Conservation (phyloP, 2,329 filamentous ascomycete species). For the Pyrenochaeta sp. region DNA sequence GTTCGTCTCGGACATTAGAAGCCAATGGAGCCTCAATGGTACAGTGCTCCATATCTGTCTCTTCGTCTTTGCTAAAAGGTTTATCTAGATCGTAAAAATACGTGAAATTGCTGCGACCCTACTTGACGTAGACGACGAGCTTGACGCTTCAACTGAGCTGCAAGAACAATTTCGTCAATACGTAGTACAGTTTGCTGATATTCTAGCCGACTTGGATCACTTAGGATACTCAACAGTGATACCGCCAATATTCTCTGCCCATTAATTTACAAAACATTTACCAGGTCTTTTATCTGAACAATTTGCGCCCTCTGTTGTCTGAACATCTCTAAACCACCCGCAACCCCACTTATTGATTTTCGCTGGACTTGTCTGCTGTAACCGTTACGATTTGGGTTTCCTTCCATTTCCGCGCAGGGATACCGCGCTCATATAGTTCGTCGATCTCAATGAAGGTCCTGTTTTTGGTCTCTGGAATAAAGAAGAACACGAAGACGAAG, state of each 20-base stretch:
- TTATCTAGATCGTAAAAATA: slow-evolving; percentile 22
- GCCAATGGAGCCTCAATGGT: slow-evolving; percentile 24
- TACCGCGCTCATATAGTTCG: slow-evolving; percentile 13
- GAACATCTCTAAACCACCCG: no score
- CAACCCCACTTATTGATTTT: background rate
- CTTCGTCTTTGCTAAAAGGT: background rate
- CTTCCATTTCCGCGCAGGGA: slow-evolving; percentile 19
- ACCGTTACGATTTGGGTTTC: slow-evolving; percentile 16
- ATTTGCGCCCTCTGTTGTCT: no score
- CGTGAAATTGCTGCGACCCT: slow-evolving; percentile 23
- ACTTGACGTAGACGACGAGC: slow-evolving; percentile 10
- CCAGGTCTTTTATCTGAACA: background rate
- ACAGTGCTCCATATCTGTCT: no score
- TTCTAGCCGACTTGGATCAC: slow-evolving; percentile 21
- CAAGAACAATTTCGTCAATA: slow-evolving; percentile 18
- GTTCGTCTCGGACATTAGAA: slow-evolving; percentile 16
- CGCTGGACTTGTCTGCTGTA: background rate
- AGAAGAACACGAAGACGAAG: slow-evolving; percentile 55
- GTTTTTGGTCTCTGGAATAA: slow-evolving; percentile 83
- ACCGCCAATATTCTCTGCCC: slow-evolving; percentile 13
- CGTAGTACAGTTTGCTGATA: slow-evolving; percentile 19
- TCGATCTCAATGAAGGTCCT: slow-evolving; percentile 38
- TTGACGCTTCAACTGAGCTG: slow-evolving; percentile 10
- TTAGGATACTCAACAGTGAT: slow-evolving; percentile 16
- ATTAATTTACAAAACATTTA: no score